A percentile compares a stretch with the other conserved stretches of the same genome.
Conservation (phyloP, 192 early-diverging fungal genomes). For the Jimgerdemannia flammicorona region DNA sequence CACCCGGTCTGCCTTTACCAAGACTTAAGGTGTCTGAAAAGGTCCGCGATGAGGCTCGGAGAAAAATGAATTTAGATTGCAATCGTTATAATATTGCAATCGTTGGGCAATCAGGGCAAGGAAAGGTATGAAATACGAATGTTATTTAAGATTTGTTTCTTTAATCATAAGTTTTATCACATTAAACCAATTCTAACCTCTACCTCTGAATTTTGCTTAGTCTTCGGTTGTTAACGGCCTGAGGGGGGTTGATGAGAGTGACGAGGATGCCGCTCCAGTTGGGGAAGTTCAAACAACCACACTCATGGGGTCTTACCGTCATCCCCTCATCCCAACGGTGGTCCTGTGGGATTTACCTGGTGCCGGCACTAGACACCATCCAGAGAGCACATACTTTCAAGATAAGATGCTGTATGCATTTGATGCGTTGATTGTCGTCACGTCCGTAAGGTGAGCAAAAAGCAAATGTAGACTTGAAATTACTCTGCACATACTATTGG, state of each 20-base stretch:
- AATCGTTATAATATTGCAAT: constrained; percentile 35
- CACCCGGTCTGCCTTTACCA: too few species aligned
- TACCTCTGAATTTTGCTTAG: too few species aligned
- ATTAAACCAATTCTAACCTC: constrained; percentile 4
- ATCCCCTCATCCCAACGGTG: constrained; percentile 26
- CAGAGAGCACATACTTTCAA: constrained; percentile 28
- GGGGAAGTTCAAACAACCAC: constrained; percentile 23
- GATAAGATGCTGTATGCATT: constrained; percentile 33
- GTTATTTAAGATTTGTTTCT: neutral
- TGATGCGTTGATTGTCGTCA: constrained; percentile 35
- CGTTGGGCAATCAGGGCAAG: constrained; percentile 27
- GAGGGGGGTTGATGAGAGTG: constrained; percentile 24
- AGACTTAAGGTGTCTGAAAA: constrained; percentile 23
- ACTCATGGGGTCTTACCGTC: constrained; percentile 19
- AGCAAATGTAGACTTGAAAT: too few species aligned
- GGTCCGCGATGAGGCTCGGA: constrained; percentile 22
- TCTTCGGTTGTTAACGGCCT: constrained; percentile 35
- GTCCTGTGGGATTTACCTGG: constrained; percentile 36
- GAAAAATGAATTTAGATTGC: constrained; percentile 27
- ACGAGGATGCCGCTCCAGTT: constrained; percentile 23
- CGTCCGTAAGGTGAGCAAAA: too few species aligned
- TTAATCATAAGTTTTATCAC: constrained; percentile 1
- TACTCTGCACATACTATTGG: too few species aligned
- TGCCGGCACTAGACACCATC: constrained; percentile 17
- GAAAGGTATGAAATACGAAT: constrained; percentile 26